Conservation (phyloP, 345 rosid species). For the Heritiera littoralis region DNA sequence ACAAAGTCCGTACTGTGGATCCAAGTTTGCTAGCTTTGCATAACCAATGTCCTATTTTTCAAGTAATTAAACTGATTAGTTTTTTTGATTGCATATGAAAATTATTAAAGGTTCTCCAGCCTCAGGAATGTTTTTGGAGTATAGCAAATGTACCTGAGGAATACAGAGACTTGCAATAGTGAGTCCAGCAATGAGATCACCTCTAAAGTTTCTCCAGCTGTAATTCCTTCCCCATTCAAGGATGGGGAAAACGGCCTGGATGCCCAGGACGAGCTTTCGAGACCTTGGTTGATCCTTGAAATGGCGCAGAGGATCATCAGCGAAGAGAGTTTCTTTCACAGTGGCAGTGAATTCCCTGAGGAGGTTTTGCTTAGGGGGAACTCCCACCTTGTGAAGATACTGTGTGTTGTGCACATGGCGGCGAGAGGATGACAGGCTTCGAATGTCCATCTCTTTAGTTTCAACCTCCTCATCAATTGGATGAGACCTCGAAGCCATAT, state of each 20-base stretch:
- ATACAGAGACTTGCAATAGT: conserved; percentile 99
- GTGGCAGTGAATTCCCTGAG: conserved; percentile 57
- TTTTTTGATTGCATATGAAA: background rate
- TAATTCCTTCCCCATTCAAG: conserved; percentile 77
- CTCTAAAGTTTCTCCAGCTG: conserved; percentile 57
- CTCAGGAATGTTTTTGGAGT: background rate
- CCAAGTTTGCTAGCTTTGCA: conserved; percentile 81
- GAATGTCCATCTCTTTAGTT: conserved; percentile 38
- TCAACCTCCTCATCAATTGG: conserved; percentile 37
- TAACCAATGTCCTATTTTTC: conserved; percentile 82
- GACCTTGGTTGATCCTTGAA: conserved; percentile 77
- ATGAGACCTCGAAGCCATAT: conserved; percentile 41
- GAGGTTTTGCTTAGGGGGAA: conserved; percentile 77
- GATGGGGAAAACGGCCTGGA: conserved; percentile 81
- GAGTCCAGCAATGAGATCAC: conserved; percentile 84
- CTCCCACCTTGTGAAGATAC: conserved; percentile 68
- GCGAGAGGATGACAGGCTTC: conserved; percentile 38
- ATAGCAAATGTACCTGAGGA: conserved; percentile 67
- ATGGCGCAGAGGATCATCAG: conserved; percentile 80
- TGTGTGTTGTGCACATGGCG: conserved; percentile 29
- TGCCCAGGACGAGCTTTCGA: conserved; percentile 58
- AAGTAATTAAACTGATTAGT: background rate
- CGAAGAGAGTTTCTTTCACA: conserved; percentile 76
- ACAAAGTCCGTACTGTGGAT: conserved; percentile 86
- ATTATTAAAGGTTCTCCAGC: background rate